Evolutionary conservation across 768 basidiomycete species (phyloP).

Genomic region (Sarcomyxa edulis): DNA sequence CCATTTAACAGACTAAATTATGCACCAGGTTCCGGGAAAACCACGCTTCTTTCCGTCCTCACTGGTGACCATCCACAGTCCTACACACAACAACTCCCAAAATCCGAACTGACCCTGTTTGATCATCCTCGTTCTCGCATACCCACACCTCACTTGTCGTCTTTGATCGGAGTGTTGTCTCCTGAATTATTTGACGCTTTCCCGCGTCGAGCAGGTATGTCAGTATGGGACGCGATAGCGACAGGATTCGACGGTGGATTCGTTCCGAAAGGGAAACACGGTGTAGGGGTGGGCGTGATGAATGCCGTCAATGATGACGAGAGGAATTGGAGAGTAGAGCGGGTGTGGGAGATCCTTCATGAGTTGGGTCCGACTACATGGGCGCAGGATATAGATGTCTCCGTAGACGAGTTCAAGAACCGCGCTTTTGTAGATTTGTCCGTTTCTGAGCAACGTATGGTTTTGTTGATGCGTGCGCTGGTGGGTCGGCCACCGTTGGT

Average conservation of each 20-base stretch:
- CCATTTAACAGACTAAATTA: too few species aligned
- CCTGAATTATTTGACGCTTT: constrained; percentile 93
- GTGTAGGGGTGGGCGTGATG: constrained; percentile 44
- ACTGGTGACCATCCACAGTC: constrained; percentile 97
- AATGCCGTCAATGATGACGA: constrained; percentile 15
- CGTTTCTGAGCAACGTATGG: constrained; percentile 71
- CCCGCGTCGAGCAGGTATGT: constrained; percentile 63
- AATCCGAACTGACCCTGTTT: constrained; percentile 53
- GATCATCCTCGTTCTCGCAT: constrained; percentile 54
- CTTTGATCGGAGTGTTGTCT: constrained; percentile 72
- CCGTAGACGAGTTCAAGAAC: constrained; percentile 37
- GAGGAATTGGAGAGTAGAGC: constrained; percentile 26
- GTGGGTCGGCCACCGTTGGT: constrained; percentile 71
- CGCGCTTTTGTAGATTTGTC: constrained; percentile 60
- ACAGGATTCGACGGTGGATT: constrained; percentile 91
- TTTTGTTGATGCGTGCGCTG: constrained; percentile 82
- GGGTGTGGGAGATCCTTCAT: constrained; percentile 52
- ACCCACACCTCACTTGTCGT: constrained; percentile 63
- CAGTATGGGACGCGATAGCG: constrained; percentile 74
- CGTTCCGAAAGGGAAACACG: constrained; percentile 37
- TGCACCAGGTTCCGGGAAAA: constrained; percentile 82
- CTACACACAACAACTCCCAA: constrained; percentile 58
- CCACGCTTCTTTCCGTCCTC: constrained; percentile 83
- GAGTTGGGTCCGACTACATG: constrained; percentile 59
- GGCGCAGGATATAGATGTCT: constrained; percentile 14